Evolutionary conservation across 2,329 filamentous ascomycete genomes (phyloP), one percentile per base, ranked within the genome.

Genomic region (Juglanconis oblonga): DNA sequence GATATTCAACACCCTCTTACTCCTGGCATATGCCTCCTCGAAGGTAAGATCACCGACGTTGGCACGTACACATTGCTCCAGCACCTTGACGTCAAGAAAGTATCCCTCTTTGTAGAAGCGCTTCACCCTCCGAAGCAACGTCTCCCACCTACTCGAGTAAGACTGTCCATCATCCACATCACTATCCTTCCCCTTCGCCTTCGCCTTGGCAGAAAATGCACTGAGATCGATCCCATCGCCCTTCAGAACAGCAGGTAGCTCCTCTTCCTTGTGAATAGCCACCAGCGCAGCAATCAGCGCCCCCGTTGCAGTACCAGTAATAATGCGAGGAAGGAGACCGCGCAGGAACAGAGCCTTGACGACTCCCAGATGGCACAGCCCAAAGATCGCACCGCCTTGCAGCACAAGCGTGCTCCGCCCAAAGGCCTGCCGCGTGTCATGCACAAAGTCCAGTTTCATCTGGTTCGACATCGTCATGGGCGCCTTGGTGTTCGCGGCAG

Each of bases 11-110:
- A 96, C 87, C 54, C 92, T 82, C 70, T 95, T 95, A 44, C 92
- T 97, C 63, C 87, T 86, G 55, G 87, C 84, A 69, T 93, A 97
- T 0, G 94, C 94, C 75, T 97, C 94, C 73, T 96, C 91, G 69
- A 98, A 98, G 0, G 93, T 97, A 63, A 96, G 72, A 68, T 97
- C 90, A 9, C 92, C 93, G 13, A 97, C 87, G 66, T 97, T 96
- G 13, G 88, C 86, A 59, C 89, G 84, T 13, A 97, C 89, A 66
- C 91, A 94, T 61, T 93, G 86, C 70, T 96, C 92, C 50, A 98
- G 76, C 9, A 96, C 88, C 45, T 83, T 85, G 3, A 91, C 86
- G 71, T 97, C 92, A 35, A 96, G 81, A 61, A 97, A 90, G 69
- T 96, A 92, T 0, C 92, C 92, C 66, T 93, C 88, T 44, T 79